Base-by-base conservation (phyloP, 2,329 filamentous ascomycete genomes). In the Penicillium psychrosexuale region DNA sequence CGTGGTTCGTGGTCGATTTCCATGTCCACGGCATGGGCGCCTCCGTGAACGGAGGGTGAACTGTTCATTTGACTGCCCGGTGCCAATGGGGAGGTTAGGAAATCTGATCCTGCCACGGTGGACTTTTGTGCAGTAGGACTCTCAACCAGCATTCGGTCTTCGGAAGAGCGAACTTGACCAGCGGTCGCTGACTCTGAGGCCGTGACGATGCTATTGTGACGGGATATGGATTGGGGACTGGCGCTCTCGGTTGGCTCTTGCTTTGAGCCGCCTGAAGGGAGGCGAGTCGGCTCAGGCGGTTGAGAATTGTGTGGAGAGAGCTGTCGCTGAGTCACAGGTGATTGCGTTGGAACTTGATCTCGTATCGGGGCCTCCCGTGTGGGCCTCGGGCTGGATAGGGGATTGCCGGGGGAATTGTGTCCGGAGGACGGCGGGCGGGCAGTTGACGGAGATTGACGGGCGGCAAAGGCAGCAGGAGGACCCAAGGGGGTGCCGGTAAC, bases 191-290 rank as follows among this genome's bases (percentile, higher is more conserved):
- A 62, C 33, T 73, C 72, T 43, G 62, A 60, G 34, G 59, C 59
- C 17, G 60, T 63, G 36, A 61, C 55, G 30, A 62, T 54, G 52
- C 67, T 71, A 36, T 61, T 67, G 40, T 69, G 67, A 19, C 69
- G 69, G 31, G 68, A 67, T 47, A 69, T 70, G 34, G 89, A 91
- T 74, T 90, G 91, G 30, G 90, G 90, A 69, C 89, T 93, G 47
- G 93, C 84, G 66, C 88, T 92, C 50, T 88, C 72, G 69, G 86
- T 90, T 47, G 82, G 78, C 58, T 89, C 88, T 65, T 87, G 82
- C 52, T 90, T 87, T 60, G 80, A 80, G 46, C 80, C 79, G 40
- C 81, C 80, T 55, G 80, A 77, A 40, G 75, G 70, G 43, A 63
- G 63, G 12, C 63, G 66, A 27, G 63, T 61, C 11, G 63, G 63